These are phyloP conservation scores for Pyrenophora seminiperda DNA, from an alignment of 2,329 filamentous ascomycete genomes.

Conservation along the genomic window DNA sequence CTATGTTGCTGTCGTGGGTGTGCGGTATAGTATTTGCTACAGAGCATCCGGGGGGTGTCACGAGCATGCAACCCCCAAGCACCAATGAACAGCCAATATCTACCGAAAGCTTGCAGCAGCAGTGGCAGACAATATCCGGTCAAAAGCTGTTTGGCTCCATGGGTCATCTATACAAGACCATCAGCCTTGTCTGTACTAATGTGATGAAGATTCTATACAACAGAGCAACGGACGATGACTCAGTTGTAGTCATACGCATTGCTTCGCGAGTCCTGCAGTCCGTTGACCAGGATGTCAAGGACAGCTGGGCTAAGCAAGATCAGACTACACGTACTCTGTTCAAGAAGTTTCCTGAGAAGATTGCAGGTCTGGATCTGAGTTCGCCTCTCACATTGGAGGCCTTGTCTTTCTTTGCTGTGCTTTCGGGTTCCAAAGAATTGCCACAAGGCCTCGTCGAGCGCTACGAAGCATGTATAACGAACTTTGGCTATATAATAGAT, in stretches of 20 bases:
- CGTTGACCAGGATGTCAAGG: constrained; percentile 26
- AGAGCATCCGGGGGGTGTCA: constrained; percentile 27
- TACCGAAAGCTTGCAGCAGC: constrained; percentile 11
- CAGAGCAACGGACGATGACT: constrained; percentile 31
- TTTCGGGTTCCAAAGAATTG: constrained; percentile 27
- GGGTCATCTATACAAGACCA: constrained; percentile 34
- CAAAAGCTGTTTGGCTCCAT: constrained; percentile 40
- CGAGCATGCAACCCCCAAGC: background rate
- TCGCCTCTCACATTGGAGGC: constrained; percentile 37
- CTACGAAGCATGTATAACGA: constrained; percentile 29
- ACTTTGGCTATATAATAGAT: constrained; percentile 14
- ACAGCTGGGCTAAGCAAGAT: constrained; percentile 29
- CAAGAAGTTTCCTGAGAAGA: constrained; percentile 37
- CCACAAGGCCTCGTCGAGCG: constrained; percentile 24
- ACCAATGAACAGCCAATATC: constrained; percentile 8
- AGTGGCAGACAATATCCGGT: constrained; percentile 40
- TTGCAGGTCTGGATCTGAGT: constrained; percentile 27
- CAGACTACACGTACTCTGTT: constrained; percentile 24
- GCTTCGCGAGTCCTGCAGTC: constrained; percentile 35
- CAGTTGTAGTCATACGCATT: constrained; percentile 41
- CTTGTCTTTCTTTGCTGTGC: constrained; percentile 35
- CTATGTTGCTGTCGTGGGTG: constrained; percentile 41
- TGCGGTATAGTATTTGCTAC: constrained; percentile 39
- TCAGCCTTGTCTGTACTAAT: constrained; percentile 37
- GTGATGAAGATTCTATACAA: constrained; percentile 40